Evolutionary conservation across 2,329 filamentous ascomycete species (phyloP).

Genomic region (Emmonsiellopsis sp.): DNA sequence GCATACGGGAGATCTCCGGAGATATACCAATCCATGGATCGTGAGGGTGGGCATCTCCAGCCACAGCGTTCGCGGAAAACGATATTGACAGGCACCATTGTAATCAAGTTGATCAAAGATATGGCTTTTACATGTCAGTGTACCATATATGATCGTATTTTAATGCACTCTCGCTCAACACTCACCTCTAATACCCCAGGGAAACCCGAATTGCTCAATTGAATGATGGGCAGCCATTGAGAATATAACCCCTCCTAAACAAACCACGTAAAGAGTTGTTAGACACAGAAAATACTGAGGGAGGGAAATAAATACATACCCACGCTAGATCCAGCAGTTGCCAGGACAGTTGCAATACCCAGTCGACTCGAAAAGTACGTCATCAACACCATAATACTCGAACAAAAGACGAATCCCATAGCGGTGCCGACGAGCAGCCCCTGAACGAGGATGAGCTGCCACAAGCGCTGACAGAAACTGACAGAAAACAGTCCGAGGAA

Average conservation of each 20-base stretch:
- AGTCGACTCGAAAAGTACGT: conserved; percentile 27
- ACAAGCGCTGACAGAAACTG: conserved; percentile 32
- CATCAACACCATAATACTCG: conserved; percentile 21
- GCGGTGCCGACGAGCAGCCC: conserved; percentile 24
- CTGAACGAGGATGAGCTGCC: conserved; percentile 28
- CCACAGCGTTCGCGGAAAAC: conserved; percentile 9
- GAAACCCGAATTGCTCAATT: conserved; percentile 22
- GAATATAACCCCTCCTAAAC: conserved; percentile 22
- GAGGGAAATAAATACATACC: conserved; percentile 10
- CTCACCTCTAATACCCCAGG: conserved; percentile 20
- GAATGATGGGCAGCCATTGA: conserved; percentile 22
- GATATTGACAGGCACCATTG: conserved; percentile 10
- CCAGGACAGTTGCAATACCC: conserved; percentile 24
- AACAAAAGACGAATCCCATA: conserved; percentile 25
- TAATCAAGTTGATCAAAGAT: conserved; percentile 15
- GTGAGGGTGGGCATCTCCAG: neutral
- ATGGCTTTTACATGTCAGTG: conserved; percentile 7
- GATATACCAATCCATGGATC: conserved; percentile 8
- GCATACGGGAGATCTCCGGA: conserved; percentile 14
- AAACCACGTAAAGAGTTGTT: neutral
- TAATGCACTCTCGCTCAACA: conserved; percentile 4
- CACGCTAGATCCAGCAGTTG: conserved; percentile 24
- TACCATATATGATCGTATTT: neutral
- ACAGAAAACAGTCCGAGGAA: conserved; percentile 35
- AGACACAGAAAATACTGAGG: neutral